Percentiles rank a stretch among this genome's conserved stretches.
Conservation (phyloP, 2,329 filamentous ascomycete species). For the Hymenoscyphus repandus region DNA sequence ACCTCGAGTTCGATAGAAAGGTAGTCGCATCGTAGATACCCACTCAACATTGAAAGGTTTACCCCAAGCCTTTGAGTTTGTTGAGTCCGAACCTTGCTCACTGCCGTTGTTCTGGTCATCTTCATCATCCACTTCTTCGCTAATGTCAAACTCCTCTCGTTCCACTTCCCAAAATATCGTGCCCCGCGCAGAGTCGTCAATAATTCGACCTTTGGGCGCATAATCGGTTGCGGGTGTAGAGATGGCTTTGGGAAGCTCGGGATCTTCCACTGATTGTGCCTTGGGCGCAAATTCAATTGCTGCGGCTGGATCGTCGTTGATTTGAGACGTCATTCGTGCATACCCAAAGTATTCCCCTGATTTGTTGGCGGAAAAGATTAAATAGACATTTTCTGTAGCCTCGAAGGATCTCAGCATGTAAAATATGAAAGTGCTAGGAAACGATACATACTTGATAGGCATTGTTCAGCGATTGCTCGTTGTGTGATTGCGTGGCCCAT, state of each 20-base stretch:
- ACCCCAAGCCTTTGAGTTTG: conserved; percentile 59
- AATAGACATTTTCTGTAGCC: conserved; percentile 77
- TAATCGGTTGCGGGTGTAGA: conserved; percentile 72
- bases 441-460: conserved; percentile 65
- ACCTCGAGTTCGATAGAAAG: conserved; percentile 84
- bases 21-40: conserved; percentile 76
- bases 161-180: conserved; percentile 97
- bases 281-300: conserved; percentile 66
- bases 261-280: conserved; percentile 50
- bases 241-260: conserved; percentile 73
- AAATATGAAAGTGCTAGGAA: conserved; percentile 3
- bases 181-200: conserved; percentile 87
- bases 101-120: conserved; percentile 34
- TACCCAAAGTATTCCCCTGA: conserved; percentile 97
- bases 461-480: conserved; percentile 75
- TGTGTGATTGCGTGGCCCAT: conserved; percentile 94
- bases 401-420: conserved; percentile 33
- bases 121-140: conserved; percentile 42
- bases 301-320: conserved; percentile 69
- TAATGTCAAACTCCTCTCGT: conserved; percentile 40
- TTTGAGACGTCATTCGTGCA: conserved; percentile 80
- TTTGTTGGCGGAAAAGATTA: conserved; percentile 95
- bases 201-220: conserved; percentile 78
- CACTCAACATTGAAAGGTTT: conserved; percentile 90
- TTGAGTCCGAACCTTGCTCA: conserved; percentile 33